These are phyloP conservation scores for Pichia cabralensis DNA, from an alignment of 805 yeast species.

Conservation along the genomic window DNA sequence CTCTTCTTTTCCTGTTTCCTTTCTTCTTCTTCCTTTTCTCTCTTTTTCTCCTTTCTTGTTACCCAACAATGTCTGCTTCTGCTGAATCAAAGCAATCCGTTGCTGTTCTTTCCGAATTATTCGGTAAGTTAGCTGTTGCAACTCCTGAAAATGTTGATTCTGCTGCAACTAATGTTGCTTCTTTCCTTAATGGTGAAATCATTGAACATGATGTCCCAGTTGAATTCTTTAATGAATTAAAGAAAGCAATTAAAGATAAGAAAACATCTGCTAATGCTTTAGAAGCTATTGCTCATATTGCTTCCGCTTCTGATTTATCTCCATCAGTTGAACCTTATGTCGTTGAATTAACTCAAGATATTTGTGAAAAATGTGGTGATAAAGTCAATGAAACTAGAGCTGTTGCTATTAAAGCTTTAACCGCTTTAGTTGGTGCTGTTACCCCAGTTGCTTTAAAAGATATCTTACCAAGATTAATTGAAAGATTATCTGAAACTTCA, in stretches of 20 bases:
- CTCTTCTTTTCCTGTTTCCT: constrained; percentile 1
- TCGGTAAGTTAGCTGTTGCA: constrained; percentile 87
- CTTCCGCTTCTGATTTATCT: constrained; percentile 64
- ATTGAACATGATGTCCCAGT: constrained; percentile 97
- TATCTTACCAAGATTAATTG: constrained; percentile 70
- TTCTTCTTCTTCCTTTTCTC: not conserved
- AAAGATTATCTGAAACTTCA: constrained; percentile 58
- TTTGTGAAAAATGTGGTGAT: constrained; percentile 81
- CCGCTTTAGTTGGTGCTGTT: constrained; percentile 68
- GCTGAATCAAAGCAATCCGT: constrained; percentile 53
- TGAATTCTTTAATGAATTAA: constrained; percentile 71
- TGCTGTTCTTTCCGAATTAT: constrained; percentile 87
- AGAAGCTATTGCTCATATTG: constrained; percentile 76
- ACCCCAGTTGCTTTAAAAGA: constrained; percentile 93
- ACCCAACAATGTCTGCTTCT: constrained; percentile 24
- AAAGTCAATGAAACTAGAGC: constrained; percentile 69
- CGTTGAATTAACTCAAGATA: constrained; percentile 62
- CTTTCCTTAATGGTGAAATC: constrained; percentile 92
- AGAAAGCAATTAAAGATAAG: constrained; percentile 69
- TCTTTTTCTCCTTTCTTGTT: not conserved
- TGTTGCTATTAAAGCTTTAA: constrained; percentile 66
- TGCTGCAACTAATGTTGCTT: constrained; percentile 83
- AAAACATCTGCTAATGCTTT: constrained; percentile 77
- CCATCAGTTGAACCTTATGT: constrained; percentile 96
- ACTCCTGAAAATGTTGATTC: constrained; percentile 69